Evolutionary conservation across 169 alveolate species (phyloP).

Genomic region (Cyclospora cayetanensis): DNA sequence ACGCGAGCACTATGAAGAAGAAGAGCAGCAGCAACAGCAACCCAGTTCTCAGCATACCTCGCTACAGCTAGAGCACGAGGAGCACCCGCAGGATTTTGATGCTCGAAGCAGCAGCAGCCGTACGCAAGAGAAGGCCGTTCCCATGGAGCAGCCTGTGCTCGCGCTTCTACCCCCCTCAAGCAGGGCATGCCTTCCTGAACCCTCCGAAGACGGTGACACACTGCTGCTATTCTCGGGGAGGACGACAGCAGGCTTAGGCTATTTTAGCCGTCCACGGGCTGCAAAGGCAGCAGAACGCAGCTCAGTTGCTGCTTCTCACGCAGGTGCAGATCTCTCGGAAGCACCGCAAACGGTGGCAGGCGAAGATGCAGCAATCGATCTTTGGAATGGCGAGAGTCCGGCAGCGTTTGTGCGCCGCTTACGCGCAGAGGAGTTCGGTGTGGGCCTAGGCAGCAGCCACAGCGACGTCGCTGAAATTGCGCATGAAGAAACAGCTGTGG

Average conservation of each 20-base stretch:
- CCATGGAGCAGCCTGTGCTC: not conserved
- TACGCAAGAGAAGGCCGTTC: not conserved
- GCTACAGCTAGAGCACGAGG: not conserved
- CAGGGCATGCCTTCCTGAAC: not conserved
- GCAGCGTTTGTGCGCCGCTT: conserved; percentile 16
- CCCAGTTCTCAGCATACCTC: not conserved
- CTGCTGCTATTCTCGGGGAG: not conserved
- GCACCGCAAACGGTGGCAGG: too few species aligned
- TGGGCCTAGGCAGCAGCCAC: not conserved
- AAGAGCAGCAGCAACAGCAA: not conserved
- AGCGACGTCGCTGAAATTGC: not conserved
- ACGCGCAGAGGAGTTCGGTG: conserved; percentile 33
- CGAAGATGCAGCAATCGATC: not conserved
- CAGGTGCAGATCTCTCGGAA: not conserved
- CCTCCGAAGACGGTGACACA: not conserved
- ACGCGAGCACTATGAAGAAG: not conserved
- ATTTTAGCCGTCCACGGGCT: not conserved
- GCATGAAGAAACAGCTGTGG: not conserved
- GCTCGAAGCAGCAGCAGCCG: not conserved
- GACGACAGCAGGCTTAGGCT: not conserved
- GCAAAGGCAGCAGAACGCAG: not conserved
- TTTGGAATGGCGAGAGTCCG: not conserved
- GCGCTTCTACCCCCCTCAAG: not conserved
- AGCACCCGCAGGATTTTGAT: not conserved
- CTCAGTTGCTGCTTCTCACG: not conserved